Base-by-base conservation (phyloP, 1,139 yeast species). In the Torulaspora globosa region DNA sequence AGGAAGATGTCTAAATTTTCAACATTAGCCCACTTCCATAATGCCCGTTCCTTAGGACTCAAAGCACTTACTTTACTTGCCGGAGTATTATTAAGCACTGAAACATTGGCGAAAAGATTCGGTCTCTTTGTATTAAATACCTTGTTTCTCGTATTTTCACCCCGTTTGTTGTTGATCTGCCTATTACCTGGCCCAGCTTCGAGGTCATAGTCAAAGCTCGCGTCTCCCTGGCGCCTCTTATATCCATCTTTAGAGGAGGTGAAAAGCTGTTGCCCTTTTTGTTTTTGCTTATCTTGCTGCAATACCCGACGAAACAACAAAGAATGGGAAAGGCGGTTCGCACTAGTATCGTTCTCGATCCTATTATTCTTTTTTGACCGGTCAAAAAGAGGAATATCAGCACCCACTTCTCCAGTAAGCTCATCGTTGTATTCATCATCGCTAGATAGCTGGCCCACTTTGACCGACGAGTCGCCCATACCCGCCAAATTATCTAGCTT, bases 21-120 rank as follows among this genome's bases (percentile, higher is more conserved):
- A 28, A 92, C 88, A 58, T 92, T 92, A 1, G 97, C 95, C 97
- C 98, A 94, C 48, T 87, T 75, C 85, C 96, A 92, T 35, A 86
- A 71, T 0, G 97, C 96, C 42, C 90, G 70, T 62, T 90, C 97
- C 54, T 76, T 78, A 1, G 95, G 79, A 49, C 73, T 76, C 53
- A 70, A 60, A 1, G 62, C 53, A 32, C 53, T 51, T 5, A 60
- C 43, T 36, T 62, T 36, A 57, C 62, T 44, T 55, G 62, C 35
- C 43, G 61, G 57, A 43, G 65, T 48, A 50, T 59, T 56, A 54
- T 60, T 53, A 48, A 58, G 44, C 39, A 60, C 51, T 43, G 61
- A 44, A n/a, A 61, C 53, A 37, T 60, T 60, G 10, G 53, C 53
- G 18, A 59, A 41, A 10, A 61, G 47, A 53, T 65, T 52, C 41